These are phyloP conservation scores for Arthrobotrys sinensis DNA, from an alignment of 2,329 filamentous ascomycete species.

Conservation along the genomic window DNA sequence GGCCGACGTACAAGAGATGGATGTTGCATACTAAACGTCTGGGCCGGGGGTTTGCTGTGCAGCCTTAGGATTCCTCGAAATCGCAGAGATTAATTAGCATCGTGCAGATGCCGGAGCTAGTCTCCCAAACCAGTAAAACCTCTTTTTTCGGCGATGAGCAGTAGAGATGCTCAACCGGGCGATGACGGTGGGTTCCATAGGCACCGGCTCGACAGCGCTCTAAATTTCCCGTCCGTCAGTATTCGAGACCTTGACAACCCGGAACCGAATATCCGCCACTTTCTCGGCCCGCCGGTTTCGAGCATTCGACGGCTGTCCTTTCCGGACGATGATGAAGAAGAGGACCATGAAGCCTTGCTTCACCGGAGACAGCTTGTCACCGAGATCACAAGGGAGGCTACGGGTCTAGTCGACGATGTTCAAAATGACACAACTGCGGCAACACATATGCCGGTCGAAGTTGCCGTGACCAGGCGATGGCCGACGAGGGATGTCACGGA, in stretches of 20 bases:
- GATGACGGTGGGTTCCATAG: constrained; percentile 55
- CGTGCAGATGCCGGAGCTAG: constrained; percentile 35
- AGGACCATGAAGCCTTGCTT: constrained; percentile 37
- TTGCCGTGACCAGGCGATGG: constrained; percentile 33
- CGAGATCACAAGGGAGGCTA: constrained; percentile 54
- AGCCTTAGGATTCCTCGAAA: constrained; percentile 33
- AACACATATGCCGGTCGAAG: constrained; percentile 36
- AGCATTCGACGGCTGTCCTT: constrained; percentile 51
- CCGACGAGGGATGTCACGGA: constrained; percentile 79
- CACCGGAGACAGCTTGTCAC: constrained; percentile 53
- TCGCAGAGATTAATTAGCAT: constrained; percentile 18
- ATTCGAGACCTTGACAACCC: constrained; percentile 59
- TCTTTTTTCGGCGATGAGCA: constrained; percentile 47
- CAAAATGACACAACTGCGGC: constrained; percentile 39
- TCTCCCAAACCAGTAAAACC: constrained; percentile 36
- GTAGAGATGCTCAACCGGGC: constrained; percentile 46
- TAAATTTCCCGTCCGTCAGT: constrained; percentile 49
- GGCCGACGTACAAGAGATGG: constrained; percentile 2
- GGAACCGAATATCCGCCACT: constrained; percentile 44
- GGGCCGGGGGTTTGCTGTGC: constrained; percentile 16
- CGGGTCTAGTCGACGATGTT: constrained; percentile 48
- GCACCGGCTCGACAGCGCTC: constrained; percentile 42
- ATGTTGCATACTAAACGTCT: neutral
- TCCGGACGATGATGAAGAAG: constrained; percentile 24
- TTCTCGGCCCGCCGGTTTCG: constrained; percentile 53